phyloP scores from a whole-genome alignment of 768 basidiomycete species.

The Psilocybe azurescens region DNA sequence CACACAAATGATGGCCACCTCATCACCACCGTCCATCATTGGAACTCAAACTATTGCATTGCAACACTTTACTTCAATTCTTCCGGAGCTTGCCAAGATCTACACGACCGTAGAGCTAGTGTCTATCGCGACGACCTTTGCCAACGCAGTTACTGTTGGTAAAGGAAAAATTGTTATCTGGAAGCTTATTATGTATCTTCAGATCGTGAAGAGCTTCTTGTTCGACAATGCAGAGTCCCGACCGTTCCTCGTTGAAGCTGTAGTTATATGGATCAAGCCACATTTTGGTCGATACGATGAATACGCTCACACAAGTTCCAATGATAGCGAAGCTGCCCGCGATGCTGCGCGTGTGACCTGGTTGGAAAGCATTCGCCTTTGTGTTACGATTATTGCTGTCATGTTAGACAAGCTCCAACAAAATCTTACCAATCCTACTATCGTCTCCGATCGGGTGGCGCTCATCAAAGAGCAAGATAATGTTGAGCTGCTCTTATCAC shows the following conservation, averaged over 20 bases:
- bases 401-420: constrained; percentile 92
- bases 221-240: constrained; percentile 86
- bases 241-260: constrained; percentile 80
- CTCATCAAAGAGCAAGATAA: constrained; percentile 89
- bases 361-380: constrained; percentile 91
- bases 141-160: constrained; percentile 75
- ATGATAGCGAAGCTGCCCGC: constrained; percentile 67
- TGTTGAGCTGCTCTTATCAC: constrained; percentile 80
- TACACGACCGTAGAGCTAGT: constrained; percentile 86
- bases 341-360: constrained; percentile 84
- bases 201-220: constrained; percentile 86
- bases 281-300: constrained; percentile 94
- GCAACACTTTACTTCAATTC: constrained; percentile 90
- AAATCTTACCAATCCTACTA: constrained; percentile 69
- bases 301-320: constrained; percentile 62
- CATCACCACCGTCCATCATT: constrained; percentile 84
- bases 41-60: constrained; percentile 95
- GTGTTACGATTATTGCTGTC: constrained; percentile 85
- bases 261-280: constrained; percentile 94
- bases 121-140: constrained; percentile 85
- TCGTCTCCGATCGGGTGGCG: constrained; percentile 63
- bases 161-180: constrained; percentile 92
- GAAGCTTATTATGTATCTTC: constrained; percentile 93
- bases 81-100: constrained; percentile 86
- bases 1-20: constrained; percentile 86